Conservation (phyloP, 805 yeast genomes). For the Candida maesae region DNA sequence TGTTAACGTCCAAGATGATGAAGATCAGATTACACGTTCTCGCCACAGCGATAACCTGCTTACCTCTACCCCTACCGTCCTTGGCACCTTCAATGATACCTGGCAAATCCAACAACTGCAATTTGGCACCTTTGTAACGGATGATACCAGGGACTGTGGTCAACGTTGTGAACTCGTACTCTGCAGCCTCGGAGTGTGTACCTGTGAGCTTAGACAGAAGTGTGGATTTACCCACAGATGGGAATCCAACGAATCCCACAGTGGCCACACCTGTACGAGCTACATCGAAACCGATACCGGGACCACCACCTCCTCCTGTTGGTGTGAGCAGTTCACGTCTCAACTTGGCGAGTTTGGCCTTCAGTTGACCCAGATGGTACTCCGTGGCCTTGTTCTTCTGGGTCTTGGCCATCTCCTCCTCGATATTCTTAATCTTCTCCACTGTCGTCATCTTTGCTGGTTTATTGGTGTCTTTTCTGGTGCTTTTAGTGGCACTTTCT, state of each 20-base stretch:
- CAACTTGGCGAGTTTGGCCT: conserved; percentile 93
- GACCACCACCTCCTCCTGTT: conserved; percentile 81
- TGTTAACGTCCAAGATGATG: conserved; percentile 92
- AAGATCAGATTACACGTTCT: conserved; percentile 92
- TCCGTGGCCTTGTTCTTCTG: conserved; percentile 98
- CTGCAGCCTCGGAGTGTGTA: conserved; percentile 97
- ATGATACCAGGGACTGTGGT: conserved; percentile 98
- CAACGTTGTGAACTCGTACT: conserved; percentile 94
- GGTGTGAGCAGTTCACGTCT: conserved; percentile 86
- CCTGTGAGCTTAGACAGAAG: conserved; percentile 86
- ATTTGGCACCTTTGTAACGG: conserved; percentile 93
- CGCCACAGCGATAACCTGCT: conserved; percentile 98
- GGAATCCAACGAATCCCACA: conserved; percentile 97
- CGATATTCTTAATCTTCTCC: conserved; percentile 54
- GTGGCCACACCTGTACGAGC: conserved; percentile 98
- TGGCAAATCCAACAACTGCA: conserved; percentile 91
- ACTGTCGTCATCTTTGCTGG: conserved; percentile 25
- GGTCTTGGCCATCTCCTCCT: conserved; percentile 96
- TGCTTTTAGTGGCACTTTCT: too few relatives aligned
- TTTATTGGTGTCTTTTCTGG: not conserved
- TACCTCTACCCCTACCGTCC: conserved; percentile 90
- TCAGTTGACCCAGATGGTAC: conserved; percentile 94
- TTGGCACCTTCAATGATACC: conserved; percentile 91
- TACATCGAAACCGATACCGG: conserved; percentile 94
- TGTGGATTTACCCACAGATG: conserved; percentile 87